phyloP scores from a whole-genome alignment of 164 flowering plant genomes.

The Cinnamomum micranthum region DNA sequence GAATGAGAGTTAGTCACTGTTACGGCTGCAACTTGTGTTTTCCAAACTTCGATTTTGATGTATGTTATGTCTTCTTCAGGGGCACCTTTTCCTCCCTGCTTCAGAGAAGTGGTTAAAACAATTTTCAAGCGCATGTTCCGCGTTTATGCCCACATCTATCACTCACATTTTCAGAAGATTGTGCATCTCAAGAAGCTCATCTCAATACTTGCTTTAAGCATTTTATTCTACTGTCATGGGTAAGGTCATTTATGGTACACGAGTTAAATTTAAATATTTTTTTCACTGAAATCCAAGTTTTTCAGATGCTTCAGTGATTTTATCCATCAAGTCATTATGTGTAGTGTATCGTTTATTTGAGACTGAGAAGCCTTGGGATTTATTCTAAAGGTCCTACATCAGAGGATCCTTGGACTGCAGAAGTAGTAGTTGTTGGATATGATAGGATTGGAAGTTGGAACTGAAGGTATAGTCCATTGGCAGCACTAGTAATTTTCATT shows the following conservation, averaged over 20 bases:
- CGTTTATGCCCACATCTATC: constrained; percentile 19
- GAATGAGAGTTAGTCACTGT: constrained; percentile 30
- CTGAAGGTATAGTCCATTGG: too few relatives aligned
- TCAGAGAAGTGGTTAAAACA: constrained; percentile 14
- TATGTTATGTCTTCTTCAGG: constrained; percentile 5
- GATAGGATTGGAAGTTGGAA: too few relatives aligned
- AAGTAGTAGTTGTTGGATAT: too few relatives aligned
- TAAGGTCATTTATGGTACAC: constrained; percentile 1
- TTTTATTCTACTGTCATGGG: constrained; percentile 19
- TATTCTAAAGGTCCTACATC: constrained; percentile 5
- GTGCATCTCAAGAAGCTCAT: constrained; percentile 19
- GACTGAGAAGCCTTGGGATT: constrained; percentile 25
- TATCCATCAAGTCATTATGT: too few relatives aligned
- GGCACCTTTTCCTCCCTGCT: constrained; percentile 20
- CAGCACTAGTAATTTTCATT: too few relatives aligned
- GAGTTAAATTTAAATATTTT: background rate
- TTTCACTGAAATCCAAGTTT: background rate
- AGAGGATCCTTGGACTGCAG: too few relatives aligned
- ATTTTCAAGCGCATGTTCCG: constrained; percentile 20
- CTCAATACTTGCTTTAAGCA: constrained; percentile 25
- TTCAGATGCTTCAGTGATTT: background rate
- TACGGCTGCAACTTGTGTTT: constrained; percentile 28
- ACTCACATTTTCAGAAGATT: constrained; percentile 21
- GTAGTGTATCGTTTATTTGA: background rate
- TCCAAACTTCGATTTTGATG: background rate